Conservation (phyloP, 768 basidiomycete genomes). For the Podaxis carcinomalis region DNA sequence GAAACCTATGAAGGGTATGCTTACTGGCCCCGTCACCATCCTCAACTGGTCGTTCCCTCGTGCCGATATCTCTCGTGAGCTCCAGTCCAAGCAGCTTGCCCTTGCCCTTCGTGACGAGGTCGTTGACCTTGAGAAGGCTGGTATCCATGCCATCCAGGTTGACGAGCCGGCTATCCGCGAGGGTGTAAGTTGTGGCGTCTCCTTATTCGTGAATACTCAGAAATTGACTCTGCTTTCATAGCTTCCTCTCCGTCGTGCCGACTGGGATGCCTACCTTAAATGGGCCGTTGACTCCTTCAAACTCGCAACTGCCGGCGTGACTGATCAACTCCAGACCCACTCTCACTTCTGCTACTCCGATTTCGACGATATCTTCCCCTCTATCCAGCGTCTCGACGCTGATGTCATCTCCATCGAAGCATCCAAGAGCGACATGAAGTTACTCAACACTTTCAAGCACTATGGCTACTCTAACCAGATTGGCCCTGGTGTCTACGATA, state of each 20-base stretch:
- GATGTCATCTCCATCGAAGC: constrained; percentile 99
- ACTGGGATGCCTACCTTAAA: constrained; percentile 94
- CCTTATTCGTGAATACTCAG: background rate
- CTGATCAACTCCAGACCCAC: constrained; percentile 92
- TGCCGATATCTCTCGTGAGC: constrained; percentile 91
- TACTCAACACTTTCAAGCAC: constrained; percentile 90
- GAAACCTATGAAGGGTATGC: constrained; percentile 99
- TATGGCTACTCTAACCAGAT: constrained; percentile 97
- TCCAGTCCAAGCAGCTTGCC: constrained; percentile 98
- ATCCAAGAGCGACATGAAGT: constrained; percentile 98
- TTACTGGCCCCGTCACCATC: constrained; percentile 97
- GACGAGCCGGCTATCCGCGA: constrained; percentile 99
- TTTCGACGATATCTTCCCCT: constrained; percentile 98
- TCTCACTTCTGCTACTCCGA: constrained; percentile 99
- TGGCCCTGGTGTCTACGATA: constrained; percentile 97
- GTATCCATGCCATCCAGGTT: constrained; percentile 97
- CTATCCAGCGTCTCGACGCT: constrained; percentile 93
- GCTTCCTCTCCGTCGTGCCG: constrained; percentile 92
- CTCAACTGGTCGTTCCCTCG: constrained; percentile 99
- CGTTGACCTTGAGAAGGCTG: constrained; percentile 92
- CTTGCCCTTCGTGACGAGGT: constrained; percentile 98
- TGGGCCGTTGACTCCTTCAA: constrained; percentile 99
- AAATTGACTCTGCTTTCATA: constrained; percentile 23
- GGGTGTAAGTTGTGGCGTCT: constrained; percentile 55
- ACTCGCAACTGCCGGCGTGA: constrained; percentile 93